Percentiles rank a stretch among this genome's conserved stretches.
Evolutionary conservation across 169 alveolate species (phyloP).

Genomic region (Nephromyces sp.): DNA sequence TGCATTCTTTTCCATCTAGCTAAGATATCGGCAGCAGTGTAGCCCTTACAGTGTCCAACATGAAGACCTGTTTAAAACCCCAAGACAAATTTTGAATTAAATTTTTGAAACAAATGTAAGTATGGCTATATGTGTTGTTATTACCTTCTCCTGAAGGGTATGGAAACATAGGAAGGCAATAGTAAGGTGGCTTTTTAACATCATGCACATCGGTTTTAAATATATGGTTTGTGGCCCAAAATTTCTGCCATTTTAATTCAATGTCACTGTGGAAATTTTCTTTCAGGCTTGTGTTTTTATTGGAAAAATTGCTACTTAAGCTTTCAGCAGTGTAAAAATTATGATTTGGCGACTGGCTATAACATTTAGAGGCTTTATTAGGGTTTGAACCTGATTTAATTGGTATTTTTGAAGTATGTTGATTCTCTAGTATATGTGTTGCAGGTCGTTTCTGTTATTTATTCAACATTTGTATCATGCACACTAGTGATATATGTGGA

Average conservation of each 20-base stretch:
- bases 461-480: too few relatives aligned
- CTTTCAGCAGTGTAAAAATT: too few relatives aligned
- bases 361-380: too few relatives aligned
- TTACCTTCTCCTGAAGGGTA: constrained; percentile 75
- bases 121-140: not conserved
- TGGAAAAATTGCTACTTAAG: too few relatives aligned
- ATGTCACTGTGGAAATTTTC: too few relatives aligned
- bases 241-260: not conserved
- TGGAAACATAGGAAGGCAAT: constrained; percentile 76
- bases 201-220: not conserved
- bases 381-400: too few relatives aligned
- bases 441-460: too few relatives aligned
- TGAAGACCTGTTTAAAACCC: constrained; percentile 50
- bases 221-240: not conserved
- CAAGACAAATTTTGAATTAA: not conserved
- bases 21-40: constrained; percentile 73
- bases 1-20: constrained; percentile 69
- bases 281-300: too few relatives aligned
- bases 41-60: constrained; percentile 82
- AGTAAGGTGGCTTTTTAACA: constrained; percentile 45
- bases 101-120: not conserved
- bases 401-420: too few relatives aligned
- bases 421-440: too few relatives aligned
- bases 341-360: too few relatives aligned
- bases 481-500: too few relatives aligned